Evolutionary conservation across 2,329 filamentous ascomycete genomes (phyloP).

Genomic region (Xylariaceae sp.): DNA sequence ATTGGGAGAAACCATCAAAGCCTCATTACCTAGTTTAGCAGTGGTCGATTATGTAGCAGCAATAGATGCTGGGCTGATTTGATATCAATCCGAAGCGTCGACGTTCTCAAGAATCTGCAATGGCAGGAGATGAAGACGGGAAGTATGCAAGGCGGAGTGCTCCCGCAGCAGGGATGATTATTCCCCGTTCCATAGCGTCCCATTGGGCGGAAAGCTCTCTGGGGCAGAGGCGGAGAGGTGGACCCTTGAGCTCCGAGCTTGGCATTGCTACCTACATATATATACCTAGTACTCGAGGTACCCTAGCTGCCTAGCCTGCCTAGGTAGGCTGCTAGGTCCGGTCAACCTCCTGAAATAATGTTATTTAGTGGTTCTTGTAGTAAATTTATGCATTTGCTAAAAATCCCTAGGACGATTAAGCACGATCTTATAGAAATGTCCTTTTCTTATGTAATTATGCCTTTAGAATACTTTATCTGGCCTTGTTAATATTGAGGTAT

Average conservation of each 20-base stretch:
- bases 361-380: no score
- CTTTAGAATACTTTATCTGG: no score
- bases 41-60: neutral
- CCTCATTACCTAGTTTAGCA: neutral
- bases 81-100: conserved; percentile 43
- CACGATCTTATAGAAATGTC: no score
- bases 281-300: no score
- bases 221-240: neutral
- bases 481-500: no score
- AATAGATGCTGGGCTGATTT: neutral
- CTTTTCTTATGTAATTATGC: no score
- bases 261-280: neutral
- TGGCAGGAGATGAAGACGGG: conserved; percentile 52
- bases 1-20: neutral
- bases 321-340: no score
- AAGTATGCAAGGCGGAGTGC: conserved; percentile 49
- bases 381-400: no score
- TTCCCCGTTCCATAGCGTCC: neutral
- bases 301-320: no score
- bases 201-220: neutral
- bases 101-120: conserved; percentile 53
- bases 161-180: neutral
- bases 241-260: neutral
- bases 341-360: no score
- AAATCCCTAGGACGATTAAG: no score